These are phyloP conservation scores for Persicaria maculosa DNA, from an alignment of 148 eudicot species.

Conservation along the genomic window DNA sequence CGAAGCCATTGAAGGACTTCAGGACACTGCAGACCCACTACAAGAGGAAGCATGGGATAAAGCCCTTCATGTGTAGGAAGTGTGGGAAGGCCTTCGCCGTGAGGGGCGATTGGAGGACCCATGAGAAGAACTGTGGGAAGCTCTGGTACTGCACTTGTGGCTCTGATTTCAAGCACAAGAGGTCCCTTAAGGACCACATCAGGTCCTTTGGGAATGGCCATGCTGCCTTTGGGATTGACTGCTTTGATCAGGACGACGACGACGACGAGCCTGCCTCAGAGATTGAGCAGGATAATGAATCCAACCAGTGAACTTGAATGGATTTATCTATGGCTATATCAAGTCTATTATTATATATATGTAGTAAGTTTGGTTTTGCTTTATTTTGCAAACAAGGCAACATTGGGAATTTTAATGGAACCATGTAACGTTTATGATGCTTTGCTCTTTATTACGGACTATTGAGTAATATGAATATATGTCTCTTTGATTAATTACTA, in stretches of 20 bases:
- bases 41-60: slow-evolving; percentile 74
- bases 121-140: slow-evolving; percentile 80
- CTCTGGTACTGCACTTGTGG: slow-evolving; percentile 80
- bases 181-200: slow-evolving; percentile 71
- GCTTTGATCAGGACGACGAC: slow-evolving; percentile 60
- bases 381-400: no score
- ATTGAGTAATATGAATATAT: no score
- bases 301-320: not conserved
- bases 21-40: slow-evolving; percentile 78
- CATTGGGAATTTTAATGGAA: no score
- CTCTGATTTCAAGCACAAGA: slow-evolving; percentile 78
- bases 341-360: no score
- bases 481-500: no score
- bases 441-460: no score
- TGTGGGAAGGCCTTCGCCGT: slow-evolving; percentile 78
- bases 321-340: not conserved
- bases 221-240: slow-evolving; percentile 58
- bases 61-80: slow-evolving; percentile 69
- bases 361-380: no score
- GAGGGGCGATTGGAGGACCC: slow-evolving; percentile 77
- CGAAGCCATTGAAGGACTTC: slow-evolving; percentile 76
- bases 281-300: slow-evolving; percentile 59
- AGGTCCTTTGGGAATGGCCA: slow-evolving; percentile 71
- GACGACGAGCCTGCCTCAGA: slow-evolving; percentile 49
- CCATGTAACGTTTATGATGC: no score